Percentiles rank a stretch among this genome's conserved stretches.
These are phyloP conservation scores for Exserohilum turcica DNA, from an alignment of 2,329 filamentous ascomycete genomes.

Conservation along the genomic window DNA sequence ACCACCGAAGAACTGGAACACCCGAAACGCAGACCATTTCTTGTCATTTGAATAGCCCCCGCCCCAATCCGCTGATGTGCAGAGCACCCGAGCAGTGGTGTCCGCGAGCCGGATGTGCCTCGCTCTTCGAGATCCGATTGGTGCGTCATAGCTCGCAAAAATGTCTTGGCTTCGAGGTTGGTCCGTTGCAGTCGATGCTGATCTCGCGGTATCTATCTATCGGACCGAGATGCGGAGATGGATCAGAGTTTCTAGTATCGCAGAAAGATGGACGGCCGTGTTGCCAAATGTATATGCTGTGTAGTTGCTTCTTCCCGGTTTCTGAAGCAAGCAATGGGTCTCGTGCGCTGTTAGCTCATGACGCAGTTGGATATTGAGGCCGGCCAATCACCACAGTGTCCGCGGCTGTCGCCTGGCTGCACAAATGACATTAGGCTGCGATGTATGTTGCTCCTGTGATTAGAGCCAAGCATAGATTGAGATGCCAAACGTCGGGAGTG, in stretches of 20 bases:
- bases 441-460: conserved; percentile 1
- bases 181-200: neutral
- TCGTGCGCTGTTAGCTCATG: conserved; percentile 6
- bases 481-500: neutral
- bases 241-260: neutral
- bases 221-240: conserved; percentile 4
- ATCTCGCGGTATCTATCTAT: neutral
- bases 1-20: conserved; percentile 40
- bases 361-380: conserved; percentile 5
- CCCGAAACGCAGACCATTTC: conserved; percentile 10
- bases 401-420: neutral
- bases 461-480: neutral
- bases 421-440: neutral
- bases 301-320: neutral
- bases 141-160: conserved; percentile 24
- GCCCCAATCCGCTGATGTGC: conserved; percentile 12
- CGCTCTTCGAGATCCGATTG: conserved; percentile 27
- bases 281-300: neutral
- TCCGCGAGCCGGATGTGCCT: conserved; percentile 23
- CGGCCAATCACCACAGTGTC: conserved; percentile 3
- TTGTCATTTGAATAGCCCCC: conserved; percentile 2
- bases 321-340: conserved; percentile 7
- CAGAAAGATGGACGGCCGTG: neutral
- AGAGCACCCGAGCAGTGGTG: conserved; percentile 26
- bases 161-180: neutral